These are phyloP conservation scores for Copromyces sp. DNA, from an alignment of 495 filamentous ascomycete species.

Conservation along the genomic window DNA sequence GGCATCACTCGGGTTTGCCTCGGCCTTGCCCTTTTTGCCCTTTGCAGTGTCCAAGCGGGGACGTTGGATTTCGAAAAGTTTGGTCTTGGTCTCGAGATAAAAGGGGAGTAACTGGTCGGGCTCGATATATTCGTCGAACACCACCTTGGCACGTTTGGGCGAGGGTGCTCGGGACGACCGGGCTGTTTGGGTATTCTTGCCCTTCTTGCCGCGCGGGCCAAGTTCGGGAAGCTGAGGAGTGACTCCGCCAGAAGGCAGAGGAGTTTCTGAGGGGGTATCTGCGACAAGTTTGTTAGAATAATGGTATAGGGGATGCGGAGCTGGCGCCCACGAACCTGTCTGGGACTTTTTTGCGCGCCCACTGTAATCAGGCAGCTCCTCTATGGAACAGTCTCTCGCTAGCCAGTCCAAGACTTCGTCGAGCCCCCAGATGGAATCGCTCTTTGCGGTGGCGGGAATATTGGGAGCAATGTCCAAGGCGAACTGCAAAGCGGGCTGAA, in stretches of 20 bases:
- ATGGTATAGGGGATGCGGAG: background rate
- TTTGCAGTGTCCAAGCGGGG: slow-evolving; percentile 41
- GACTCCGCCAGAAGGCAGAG: slow-evolving; percentile 35
- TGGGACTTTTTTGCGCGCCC: slow-evolving; percentile 29
- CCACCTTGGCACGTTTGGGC: slow-evolving; percentile 25
- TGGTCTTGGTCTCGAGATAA: slow-evolving; percentile 61
- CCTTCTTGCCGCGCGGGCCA: slow-evolving; percentile 20
- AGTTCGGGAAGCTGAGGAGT: slow-evolving; percentile 35
- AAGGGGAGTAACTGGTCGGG: slow-evolving; percentile 67
- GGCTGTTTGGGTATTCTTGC: slow-evolving; percentile 20
- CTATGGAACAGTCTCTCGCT: slow-evolving; percentile 54
- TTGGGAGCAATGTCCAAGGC: slow-evolving; percentile 49
- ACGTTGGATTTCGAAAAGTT: slow-evolving; percentile 63
- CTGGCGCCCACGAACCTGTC: slow-evolving; percentile 15
- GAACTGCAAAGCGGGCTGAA: slow-evolving; percentile 55
- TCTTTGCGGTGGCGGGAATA: slow-evolving; percentile 38
- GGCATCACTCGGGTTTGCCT: slow-evolving; percentile 24
- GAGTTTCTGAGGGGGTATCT: slow-evolving; percentile 38
- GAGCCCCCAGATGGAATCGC: slow-evolving; percentile 68
- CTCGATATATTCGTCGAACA: slow-evolving; percentile 48
- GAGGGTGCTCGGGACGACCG: slow-evolving; percentile 12
- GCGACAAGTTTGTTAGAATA: background rate
- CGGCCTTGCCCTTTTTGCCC: slow-evolving; percentile 26
- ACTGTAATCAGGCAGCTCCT: slow-evolving; percentile 65
- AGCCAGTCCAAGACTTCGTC: slow-evolving; percentile 85